phyloP scores from a whole-genome alignment of 1,139 yeast species.

The Pichia sp. region DNA sequence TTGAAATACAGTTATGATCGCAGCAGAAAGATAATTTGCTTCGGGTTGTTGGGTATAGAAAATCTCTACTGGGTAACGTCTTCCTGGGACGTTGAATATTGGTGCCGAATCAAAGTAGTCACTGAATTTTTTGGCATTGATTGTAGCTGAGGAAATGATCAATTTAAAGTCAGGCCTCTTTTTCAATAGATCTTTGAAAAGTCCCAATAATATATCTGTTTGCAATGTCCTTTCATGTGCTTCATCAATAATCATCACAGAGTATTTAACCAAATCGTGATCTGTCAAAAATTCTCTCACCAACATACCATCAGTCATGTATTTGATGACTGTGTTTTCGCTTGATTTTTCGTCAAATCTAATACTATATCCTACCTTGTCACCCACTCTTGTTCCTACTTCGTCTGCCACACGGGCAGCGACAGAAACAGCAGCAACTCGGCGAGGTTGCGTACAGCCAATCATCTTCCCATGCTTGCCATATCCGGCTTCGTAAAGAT shows the following conservation, averaged over 20 bases:
- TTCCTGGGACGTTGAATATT: slow-evolving; percentile 81
- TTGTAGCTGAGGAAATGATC: slow-evolving; percentile 88
- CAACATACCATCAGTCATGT: slow-evolving; percentile 93
- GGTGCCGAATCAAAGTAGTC: slow-evolving; percentile 79
- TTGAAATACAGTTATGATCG: slow-evolving; percentile 75
- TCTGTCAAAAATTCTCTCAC: slow-evolving; percentile 78
- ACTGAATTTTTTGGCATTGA: slow-evolving; percentile 83
- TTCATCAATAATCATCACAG: slow-evolving; percentile 90
- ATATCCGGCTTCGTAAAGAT: slow-evolving; percentile 76
- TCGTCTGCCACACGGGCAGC: slow-evolving; percentile 91
- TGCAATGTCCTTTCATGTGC: slow-evolving; percentile 93
- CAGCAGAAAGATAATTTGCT: slow-evolving; percentile 84
- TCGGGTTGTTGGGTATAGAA: slow-evolving; percentile 85
- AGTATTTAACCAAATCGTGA: slow-evolving; percentile 61
- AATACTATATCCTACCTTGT: slow-evolving; percentile 80
- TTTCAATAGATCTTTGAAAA: slow-evolving; percentile 65
- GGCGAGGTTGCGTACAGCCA: slow-evolving; percentile 93
- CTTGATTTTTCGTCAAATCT: slow-evolving; percentile 78
- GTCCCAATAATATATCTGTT: slow-evolving; percentile 85
- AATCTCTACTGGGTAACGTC: slow-evolving; percentile 83
- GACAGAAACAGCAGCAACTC: slow-evolving; percentile 94
- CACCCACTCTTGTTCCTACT: slow-evolving; percentile 65
- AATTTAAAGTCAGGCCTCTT: slow-evolving; percentile 66
- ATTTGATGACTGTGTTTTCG: slow-evolving; percentile 65
- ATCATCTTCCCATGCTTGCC: slow-evolving; percentile 48